phyloP scores from a whole-genome alignment of 1,284 basidiomycete species.

The Nidula niveotomentosa region DNA sequence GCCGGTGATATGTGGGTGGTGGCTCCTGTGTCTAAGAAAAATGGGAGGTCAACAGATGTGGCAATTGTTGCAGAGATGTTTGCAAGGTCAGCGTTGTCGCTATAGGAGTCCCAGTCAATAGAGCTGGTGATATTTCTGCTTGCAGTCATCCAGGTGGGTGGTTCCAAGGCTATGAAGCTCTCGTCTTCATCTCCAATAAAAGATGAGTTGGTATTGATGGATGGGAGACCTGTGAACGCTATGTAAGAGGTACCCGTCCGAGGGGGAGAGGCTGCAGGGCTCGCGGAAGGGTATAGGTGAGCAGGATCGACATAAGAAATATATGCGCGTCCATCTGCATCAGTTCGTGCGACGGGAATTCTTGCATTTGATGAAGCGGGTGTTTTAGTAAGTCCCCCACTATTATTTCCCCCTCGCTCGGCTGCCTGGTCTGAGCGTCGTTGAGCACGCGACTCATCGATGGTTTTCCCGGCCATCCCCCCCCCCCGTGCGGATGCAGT shows the following conservation, averaged over 20 bases:
- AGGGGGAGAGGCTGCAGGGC: not conserved
- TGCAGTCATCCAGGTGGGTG: not conserved
- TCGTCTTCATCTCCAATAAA: not conserved
- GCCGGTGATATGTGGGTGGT: constrained; percentile 25
- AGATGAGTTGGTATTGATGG: not conserved
- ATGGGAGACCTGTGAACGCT: not conserved
- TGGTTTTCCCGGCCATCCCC: constrained; percentile 20
- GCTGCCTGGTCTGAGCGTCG: not conserved
- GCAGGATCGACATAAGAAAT: constrained; percentile 1
- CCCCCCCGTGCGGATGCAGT: constrained; percentile 17
- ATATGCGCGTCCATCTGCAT: constrained; percentile 2
- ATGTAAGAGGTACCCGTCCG: not conserved
- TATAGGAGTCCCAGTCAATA: constrained; percentile 3
- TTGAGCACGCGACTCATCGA: constrained; percentile 12
- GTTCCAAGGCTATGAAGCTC: not conserved
- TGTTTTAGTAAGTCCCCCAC: not conserved
- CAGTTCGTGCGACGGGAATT: not conserved
- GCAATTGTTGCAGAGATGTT: constrained; percentile 3
- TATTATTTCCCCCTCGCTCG: not conserved
- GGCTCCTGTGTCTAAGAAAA: constrained; percentile 28
- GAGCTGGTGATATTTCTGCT: not conserved
- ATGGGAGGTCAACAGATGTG: constrained; percentile 12
- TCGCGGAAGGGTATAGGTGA: not conserved
- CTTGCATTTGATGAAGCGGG: not conserved
- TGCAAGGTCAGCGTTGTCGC: too few relatives aligned